phyloP scores from a whole-genome alignment of 306 rosid species.

The Casuarina cunninghamiana region DNA sequence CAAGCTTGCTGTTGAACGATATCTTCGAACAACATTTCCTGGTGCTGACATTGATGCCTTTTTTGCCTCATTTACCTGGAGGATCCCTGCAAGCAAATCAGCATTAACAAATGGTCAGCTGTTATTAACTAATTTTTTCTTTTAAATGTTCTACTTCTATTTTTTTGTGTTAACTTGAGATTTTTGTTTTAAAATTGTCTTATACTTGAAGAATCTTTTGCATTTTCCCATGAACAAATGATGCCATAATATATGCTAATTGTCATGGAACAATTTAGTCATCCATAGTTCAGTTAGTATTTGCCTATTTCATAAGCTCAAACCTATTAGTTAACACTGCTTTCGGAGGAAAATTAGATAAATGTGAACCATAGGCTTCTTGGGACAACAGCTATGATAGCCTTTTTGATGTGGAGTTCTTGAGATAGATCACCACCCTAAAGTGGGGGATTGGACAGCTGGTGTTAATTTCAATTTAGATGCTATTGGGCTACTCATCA shows the following conservation, averaged over 20 bases:
- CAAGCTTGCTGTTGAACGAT: conserved; percentile 72
- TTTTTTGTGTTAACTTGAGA: background rate
- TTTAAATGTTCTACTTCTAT: background rate
- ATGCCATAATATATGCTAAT: background rate
- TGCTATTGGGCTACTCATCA: background rate
- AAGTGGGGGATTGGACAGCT: background rate
- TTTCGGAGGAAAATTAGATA: background rate
- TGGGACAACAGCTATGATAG: background rate
- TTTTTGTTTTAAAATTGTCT: background rate
- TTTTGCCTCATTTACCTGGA: conserved; percentile 77
- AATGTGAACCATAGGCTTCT: background rate
- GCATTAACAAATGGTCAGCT: conserved; percentile 45
- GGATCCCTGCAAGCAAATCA: conserved; percentile 52
- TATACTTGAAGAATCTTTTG: background rate
- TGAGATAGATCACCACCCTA: background rate
- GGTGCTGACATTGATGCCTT: conserved; percentile 45
- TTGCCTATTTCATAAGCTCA: background rate
- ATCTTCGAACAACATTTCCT: conserved; percentile 46
- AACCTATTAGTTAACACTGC: background rate
- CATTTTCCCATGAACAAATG: background rate
- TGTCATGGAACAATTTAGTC: background rate
- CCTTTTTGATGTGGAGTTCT: background rate
- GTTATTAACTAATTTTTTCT: background rate
- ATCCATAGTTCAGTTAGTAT: background rate
- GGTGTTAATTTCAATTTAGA: background rate